Evolutionary conservation across 2,329 filamentous ascomycete species (phyloP).

Genomic region (Akanthomyces lecanii): DNA sequence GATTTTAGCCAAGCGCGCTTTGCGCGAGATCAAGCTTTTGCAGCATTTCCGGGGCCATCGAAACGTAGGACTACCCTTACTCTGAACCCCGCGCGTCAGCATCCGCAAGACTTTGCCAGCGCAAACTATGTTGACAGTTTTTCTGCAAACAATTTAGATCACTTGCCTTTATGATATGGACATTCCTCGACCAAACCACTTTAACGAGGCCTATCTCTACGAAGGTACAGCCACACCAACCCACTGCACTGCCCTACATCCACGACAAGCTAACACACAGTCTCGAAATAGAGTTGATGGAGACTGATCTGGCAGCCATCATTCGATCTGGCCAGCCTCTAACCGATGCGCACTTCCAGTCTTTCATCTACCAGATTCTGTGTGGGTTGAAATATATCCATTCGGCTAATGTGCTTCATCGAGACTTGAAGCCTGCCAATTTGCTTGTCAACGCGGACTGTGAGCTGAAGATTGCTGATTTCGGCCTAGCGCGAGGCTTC

Average conservation of each 20-base stretch:
- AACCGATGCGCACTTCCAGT: conserved; percentile 98
- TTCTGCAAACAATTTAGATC: conserved; percentile 60
- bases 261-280: not conserved
- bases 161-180: conserved; percentile 99
- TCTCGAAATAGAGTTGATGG: conserved; percentile 39
- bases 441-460: conserved; percentile 97
- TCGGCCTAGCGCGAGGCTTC: conserved; percentile 92
- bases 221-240: conserved; percentile 61
- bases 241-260: conserved; percentile 51
- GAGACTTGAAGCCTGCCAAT: conserved; percentile 95
- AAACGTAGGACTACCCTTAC: conserved; percentile 55
- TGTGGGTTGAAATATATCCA: conserved; percentile 99
- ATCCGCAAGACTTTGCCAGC: not conserved
- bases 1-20: conserved; percentile 94
- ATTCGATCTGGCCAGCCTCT: conserved; percentile 94
- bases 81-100: not conserved
- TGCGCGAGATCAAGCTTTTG: conserved; percentile 96
- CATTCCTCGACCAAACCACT: conserved; percentile 92
- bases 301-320: conserved; percentile 96
- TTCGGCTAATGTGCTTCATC: conserved; percentile 93
- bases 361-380: conserved; percentile 99
- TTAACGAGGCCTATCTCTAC: conserved; percentile 98
- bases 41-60: conserved; percentile 93
- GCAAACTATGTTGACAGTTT: conserved; percentile 15
- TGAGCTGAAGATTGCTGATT: conserved; percentile 98